Evolutionary conservation across 495 filamentous ascomycete species (phyloP).

Genomic region (Aspergillus ellipticus): DNA sequence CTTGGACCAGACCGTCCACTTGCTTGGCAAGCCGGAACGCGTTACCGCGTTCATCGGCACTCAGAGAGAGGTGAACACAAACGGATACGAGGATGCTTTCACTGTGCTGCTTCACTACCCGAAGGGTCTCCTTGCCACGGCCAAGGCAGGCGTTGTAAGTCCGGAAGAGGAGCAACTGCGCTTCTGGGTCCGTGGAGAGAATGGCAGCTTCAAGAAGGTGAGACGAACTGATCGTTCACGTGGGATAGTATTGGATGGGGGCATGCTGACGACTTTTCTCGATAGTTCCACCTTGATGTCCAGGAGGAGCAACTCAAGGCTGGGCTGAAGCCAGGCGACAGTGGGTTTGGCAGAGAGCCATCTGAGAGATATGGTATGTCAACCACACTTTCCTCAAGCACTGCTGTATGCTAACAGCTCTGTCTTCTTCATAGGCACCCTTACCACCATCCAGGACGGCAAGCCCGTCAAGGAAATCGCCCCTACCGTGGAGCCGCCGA

Average conservation of each 20-base stretch:
- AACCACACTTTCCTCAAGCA: neutral
- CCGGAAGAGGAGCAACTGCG: slow-evolving; percentile 3
- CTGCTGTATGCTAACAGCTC: neutral
- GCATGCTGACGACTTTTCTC: neutral
- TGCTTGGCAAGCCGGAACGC: slow-evolving; percentile 71
- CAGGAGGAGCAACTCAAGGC: slow-evolving; percentile 79
- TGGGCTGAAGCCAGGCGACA: slow-evolving; percentile 62
- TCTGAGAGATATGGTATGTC: slow-evolving; percentile 45
- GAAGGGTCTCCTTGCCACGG: slow-evolving; percentile 19
- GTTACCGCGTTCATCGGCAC: slow-evolving; percentile 67
- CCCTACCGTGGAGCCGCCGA: slow-evolving; percentile 64
- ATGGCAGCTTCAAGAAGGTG: slow-evolving; percentile 2
- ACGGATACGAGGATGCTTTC: slow-evolving; percentile 63
- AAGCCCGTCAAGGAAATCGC: slow-evolving; percentile 41
- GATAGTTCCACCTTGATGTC: slow-evolving; percentile 62
- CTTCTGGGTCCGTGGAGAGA: neutral
- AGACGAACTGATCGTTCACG: slow-evolving; percentile 46
- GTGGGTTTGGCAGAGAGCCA: slow-evolving; percentile 64
- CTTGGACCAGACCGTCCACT: slow-evolving; percentile 71
- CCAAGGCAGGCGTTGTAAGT: slow-evolving; percentile 2
- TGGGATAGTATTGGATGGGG: too few species aligned
- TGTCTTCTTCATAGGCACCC: slow-evolving; percentile 28
- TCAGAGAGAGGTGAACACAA: slow-evolving; percentile 56
- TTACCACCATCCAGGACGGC: slow-evolving; percentile 44
- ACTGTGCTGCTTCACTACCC: slow-evolving; percentile 67